These are phyloP conservation scores for Malbranchea zuffiana DNA, from an alignment of 2,329 filamentous ascomycete genomes.

Conservation along the genomic window DNA sequence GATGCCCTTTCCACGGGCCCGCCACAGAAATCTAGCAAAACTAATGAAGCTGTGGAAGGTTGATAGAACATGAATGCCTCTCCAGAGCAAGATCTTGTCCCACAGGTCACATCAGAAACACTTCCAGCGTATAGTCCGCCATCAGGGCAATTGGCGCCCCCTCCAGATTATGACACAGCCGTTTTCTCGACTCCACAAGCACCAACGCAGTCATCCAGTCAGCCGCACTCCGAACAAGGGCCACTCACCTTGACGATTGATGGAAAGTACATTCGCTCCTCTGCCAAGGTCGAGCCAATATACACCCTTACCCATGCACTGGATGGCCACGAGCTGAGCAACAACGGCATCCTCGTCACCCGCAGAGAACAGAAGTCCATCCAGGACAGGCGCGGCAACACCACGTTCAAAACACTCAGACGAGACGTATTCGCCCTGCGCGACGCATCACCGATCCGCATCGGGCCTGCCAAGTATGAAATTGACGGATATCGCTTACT, in stretches of 20 bases:
- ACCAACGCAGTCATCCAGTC: neutral
- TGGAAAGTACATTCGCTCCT: slow-evolving; percentile 13
- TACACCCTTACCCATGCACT: slow-evolving; percentile 15
- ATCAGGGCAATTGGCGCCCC: slow-evolving; percentile 5
- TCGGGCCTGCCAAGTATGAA: slow-evolving; percentile 10
- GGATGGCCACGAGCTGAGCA: slow-evolving; percentile 15
- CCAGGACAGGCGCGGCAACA: neutral
- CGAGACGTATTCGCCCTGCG: slow-evolving; percentile 14
- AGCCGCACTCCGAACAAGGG: slow-evolving; percentile 1
- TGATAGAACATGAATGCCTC: no score
- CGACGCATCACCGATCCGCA: slow-evolving; percentile 6
- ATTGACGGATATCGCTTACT: slow-evolving; percentile 13
- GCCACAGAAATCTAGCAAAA: no score
- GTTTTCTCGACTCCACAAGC: neutral
- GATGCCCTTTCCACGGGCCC: no score
- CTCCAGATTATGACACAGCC: slow-evolving; percentile 13
- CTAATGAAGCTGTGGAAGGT: no score
- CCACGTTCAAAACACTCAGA: slow-evolving; percentile 1
- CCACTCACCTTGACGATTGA: slow-evolving; percentile 12
- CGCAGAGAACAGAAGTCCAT: slow-evolving; percentile 10
- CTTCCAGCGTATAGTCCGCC: slow-evolving; percentile 2
- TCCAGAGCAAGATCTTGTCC: no score
- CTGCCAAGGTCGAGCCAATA: slow-evolving; percentile 9
- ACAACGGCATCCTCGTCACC: slow-evolving; percentile 11
- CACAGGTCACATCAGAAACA: no score